Evolutionary conservation across 2,329 filamentous ascomycete genomes (phyloP).

Genomic region (Neofusicoccum cordaticola): DNA sequence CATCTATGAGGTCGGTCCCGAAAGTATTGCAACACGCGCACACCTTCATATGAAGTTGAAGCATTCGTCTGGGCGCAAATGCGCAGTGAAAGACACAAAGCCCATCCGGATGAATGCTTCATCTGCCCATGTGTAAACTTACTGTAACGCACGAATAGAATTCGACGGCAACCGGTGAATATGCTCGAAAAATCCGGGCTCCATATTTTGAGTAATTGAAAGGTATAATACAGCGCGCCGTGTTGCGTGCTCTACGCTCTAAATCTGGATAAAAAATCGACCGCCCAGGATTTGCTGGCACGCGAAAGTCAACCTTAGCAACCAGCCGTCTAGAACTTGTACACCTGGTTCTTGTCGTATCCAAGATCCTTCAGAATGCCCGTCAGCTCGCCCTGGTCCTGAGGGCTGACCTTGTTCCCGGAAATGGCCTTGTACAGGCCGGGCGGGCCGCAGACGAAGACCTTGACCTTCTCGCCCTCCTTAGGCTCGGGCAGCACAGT

Average conservation of each 20-base stretch:
- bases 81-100: no score
- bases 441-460: slow-evolving; percentile 94
- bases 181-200: background rate
- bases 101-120: no score
- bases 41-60: no score
- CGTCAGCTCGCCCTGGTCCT: slow-evolving; percentile 86
- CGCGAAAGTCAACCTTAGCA: background rate
- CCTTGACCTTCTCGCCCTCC: slow-evolving; percentile 79
- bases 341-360: slow-evolving; percentile 85
- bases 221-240: background rate
- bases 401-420: slow-evolving; percentile 84
- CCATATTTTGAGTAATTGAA: background rate
- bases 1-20: no score
- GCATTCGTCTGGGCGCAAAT: no score
- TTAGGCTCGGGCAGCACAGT: slow-evolving; percentile 91
- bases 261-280: background rate
- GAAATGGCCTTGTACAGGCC: slow-evolving; percentile 91
- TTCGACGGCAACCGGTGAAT: background rate
- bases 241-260: slow-evolving; percentile 9
- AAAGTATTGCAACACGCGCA: no score
- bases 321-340: slow-evolving; percentile 71
- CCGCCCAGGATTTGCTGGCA: background rate
- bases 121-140: no score
- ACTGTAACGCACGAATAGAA: no score
- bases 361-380: slow-evolving; percentile 82